Evolutionary conservation across 2,329 filamentous ascomycete species (phyloP).

Genomic region (Eurotiales sp.): DNA sequence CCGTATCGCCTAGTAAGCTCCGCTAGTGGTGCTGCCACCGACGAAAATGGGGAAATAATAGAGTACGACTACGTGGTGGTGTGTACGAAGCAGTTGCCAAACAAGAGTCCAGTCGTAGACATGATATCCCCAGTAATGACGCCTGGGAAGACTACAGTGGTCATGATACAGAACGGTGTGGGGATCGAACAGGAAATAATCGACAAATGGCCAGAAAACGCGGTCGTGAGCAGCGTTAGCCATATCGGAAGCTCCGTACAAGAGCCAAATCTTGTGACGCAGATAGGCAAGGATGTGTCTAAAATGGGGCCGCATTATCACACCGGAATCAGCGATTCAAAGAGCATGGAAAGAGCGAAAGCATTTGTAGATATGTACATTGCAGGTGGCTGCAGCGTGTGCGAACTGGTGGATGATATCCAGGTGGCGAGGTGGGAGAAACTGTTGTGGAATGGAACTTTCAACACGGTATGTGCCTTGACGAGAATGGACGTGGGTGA

Average conservation of each 20-base stretch:
- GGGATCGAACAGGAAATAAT: background rate
- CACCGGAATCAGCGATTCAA: background rate
- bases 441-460: background rate
- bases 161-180: conserved; percentile 1
- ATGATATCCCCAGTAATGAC: background rate
- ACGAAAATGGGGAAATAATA: background rate
- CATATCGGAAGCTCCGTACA: background rate
- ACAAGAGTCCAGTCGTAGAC: background rate
- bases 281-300: background rate
- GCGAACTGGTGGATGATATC: background rate
- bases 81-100: background rate
- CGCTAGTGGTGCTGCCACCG: background rate
- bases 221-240: background rate
- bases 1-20: background rate
- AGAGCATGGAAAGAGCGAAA: background rate
- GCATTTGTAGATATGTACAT: background rate
- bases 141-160: background rate
- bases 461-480: conserved; percentile 4
- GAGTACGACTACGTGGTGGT: conserved; percentile 1
- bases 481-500: conserved; percentile 1
- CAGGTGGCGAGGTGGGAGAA: conserved; percentile 1
- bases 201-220: background rate
- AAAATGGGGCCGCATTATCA: background rate
- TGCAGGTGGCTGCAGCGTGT: background rate
- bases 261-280: background rate